These are phyloP conservation scores for Komagataella populi DNA, from an alignment of 805 yeast species.

Conservation along the genomic window DNA sequence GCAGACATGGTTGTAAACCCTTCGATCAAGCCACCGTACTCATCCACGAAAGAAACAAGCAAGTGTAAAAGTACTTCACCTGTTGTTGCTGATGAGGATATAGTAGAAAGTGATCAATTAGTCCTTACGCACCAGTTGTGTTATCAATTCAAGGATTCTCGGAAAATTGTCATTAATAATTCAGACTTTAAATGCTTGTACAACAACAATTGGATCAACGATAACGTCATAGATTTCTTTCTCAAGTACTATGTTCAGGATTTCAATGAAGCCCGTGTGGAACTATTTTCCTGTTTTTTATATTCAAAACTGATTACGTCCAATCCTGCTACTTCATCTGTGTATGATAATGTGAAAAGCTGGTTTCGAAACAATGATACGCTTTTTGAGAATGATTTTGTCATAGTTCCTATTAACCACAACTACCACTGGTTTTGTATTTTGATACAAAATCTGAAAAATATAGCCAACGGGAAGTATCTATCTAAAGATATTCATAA, in stretches of 20 bases:
- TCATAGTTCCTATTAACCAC: constrained; percentile 75
- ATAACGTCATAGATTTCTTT: constrained; percentile 76
- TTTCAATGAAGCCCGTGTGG: constrained; percentile 16
- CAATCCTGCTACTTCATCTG: constrained; percentile 8
- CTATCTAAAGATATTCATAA: constrained; percentile 4
- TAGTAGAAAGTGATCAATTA: constrained; percentile 15
- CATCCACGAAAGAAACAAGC: neutral
- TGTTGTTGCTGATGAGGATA: constrained; percentile 12
- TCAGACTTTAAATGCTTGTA: constrained; percentile 71
- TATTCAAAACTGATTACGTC: constrained; percentile 40
- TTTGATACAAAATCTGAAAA: constrained; percentile 44
- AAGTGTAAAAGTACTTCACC: neutral
- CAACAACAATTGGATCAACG: constrained; percentile 82
- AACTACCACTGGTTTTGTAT: constrained; percentile 82
- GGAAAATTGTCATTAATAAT: constrained; percentile 41
- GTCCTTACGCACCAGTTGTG: constrained; percentile 23
- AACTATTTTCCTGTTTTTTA: constrained; percentile 71
- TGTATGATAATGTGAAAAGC: constrained; percentile 48
- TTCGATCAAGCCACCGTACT: neutral
- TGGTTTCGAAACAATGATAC: constrained; percentile 67
- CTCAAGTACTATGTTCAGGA: constrained; percentile 33
- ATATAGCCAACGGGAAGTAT: constrained; percentile 3
- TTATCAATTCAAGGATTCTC: constrained; percentile 38
- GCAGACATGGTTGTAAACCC: neutral
- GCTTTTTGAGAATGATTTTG: constrained; percentile 38